Percentiles rank a stretch among this genome's conserved stretches.
Conservation (phyloP, 164 flowering plant species). For the Santalum album region DNA sequence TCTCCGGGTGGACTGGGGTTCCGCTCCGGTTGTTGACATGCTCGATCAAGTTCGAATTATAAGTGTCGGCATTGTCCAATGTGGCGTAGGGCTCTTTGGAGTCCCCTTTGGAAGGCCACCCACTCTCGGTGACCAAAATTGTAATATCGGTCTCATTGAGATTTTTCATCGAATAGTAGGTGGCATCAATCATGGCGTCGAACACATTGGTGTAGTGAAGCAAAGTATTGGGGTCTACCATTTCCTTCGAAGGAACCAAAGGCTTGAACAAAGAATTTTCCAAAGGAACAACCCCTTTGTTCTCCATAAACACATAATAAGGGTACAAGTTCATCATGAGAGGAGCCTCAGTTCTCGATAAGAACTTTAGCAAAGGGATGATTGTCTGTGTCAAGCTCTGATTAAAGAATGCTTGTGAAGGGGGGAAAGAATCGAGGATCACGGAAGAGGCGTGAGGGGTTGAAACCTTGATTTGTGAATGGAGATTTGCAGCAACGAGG, state of each 20-base stretch:
- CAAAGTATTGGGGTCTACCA: constrained; percentile 93
- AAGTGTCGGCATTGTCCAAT: constrained; percentile 73
- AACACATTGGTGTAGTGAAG: constrained; percentile 88
- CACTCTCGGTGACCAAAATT: constrained; percentile 78
- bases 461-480: constrained; percentile 59
- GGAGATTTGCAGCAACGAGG: constrained; percentile 66
- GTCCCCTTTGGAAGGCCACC: constrained; percentile 93
- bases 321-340: constrained; percentile 95
- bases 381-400: constrained; percentile 44
- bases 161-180: constrained; percentile 76
- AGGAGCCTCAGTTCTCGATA: constrained; percentile 61
- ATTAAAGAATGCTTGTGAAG: constrained; percentile 92
- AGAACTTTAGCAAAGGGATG: constrained; percentile 53
- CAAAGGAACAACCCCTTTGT: constrained; percentile 84
- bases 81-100: constrained; percentile 80
- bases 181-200: constrained; percentile 92
- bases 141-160: constrained; percentile 65
- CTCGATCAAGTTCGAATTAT: constrained; percentile 81
- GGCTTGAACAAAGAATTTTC: constrained; percentile 78
- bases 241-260: constrained; percentile 74
- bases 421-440: constrained; percentile 85
- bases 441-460: constrained; percentile 83
- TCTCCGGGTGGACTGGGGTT: constrained; percentile 79
- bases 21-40: constrained; percentile 66
- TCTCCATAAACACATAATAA: constrained; percentile 94